A percentile compares a stretch with the other conserved stretches of the same genome.
phyloP scores from a whole-genome alignment of 176 grass and related monocot species.

The Pontederia crassipes region DNA sequence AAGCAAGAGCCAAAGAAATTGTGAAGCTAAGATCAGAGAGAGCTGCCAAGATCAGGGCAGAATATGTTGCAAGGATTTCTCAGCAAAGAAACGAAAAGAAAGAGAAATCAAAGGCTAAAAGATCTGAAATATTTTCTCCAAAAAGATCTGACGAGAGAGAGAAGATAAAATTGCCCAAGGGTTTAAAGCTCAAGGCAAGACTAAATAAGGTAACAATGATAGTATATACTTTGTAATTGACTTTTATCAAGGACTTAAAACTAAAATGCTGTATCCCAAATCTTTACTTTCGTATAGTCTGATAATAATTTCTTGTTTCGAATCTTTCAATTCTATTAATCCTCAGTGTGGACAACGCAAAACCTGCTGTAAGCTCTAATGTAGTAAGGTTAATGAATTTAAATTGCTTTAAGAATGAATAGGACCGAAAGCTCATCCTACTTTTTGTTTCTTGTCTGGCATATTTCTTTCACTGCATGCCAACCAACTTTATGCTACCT shows the following conservation, averaged over 20 bases:
- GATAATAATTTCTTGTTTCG: no score
- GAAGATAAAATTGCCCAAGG: slow-evolving; percentile 21
- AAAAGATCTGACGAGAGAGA: slow-evolving; percentile 21
- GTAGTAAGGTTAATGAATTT: no score
- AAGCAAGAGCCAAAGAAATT: slow-evolving; percentile 28
- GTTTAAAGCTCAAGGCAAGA: slow-evolving; percentile 56
- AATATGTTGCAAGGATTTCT: slow-evolving; percentile 15
- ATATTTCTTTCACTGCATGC: no score
- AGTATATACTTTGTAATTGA: background rate
- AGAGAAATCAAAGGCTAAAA: slow-evolving; percentile 23
- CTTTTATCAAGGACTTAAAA: background rate
- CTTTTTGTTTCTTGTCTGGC: no score
- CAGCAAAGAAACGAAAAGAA: slow-evolving; percentile 23
- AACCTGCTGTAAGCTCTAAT: no score
- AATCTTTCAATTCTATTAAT: no score
- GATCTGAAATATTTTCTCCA: slow-evolving; percentile 5
- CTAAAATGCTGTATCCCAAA: background rate
- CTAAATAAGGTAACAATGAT: slow-evolving; percentile 57
- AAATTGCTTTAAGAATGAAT: no score
- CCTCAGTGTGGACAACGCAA: no score
- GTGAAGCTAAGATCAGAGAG: slow-evolving; percentile 24
- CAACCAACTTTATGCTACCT: background rate
- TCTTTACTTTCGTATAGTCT: no score
- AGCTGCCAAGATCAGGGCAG: slow-evolving; percentile 1
- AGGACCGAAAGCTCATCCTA: no score